A percentile compares a stretch with the other conserved stretches of the same genome.
These are phyloP conservation scores for Actinomortierella wolfii DNA, from an alignment of 371 early-diverging fungal genomes.

Conservation along the genomic window DNA sequence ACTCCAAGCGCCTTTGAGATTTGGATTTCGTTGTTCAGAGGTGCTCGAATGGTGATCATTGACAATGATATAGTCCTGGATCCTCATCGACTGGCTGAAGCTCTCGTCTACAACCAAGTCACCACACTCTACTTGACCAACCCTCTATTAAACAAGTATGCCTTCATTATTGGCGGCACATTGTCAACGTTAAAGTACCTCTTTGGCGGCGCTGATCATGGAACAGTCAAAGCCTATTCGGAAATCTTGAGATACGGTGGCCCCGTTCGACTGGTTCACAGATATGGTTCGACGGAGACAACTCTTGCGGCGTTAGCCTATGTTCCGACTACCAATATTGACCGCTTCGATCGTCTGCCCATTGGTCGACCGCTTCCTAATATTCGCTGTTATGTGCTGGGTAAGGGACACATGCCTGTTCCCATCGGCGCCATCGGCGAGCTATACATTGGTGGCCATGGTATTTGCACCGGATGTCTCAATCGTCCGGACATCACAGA, in stretches of 20 bases:
- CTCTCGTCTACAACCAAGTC: conserved; percentile 1
- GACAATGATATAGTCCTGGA: conserved; percentile 1
- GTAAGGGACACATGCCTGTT: neutral
- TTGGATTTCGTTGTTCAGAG: conserved; percentile 1
- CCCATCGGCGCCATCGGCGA: conserved; percentile 23
- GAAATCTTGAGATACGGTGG: neutral
- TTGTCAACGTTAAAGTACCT: conserved; percentile 5
- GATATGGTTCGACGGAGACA: conserved; percentile 17
- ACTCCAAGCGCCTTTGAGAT: conserved; percentile 8
- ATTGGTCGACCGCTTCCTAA: conserved; percentile 13
- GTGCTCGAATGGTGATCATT: conserved; percentile 4
- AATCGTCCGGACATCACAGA: conserved; percentile 24
- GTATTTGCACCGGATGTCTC: conserved; percentile 25
- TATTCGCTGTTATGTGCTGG: conserved; percentile 11
- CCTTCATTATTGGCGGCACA: neutral
- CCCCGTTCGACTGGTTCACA: conserved; percentile 9
- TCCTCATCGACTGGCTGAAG: conserved; percentile 1
- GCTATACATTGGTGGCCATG: conserved; percentile 23
- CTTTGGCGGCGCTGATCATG: neutral
- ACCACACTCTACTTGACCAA: neutral
- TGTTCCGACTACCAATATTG: neutral
- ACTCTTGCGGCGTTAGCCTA: neutral
- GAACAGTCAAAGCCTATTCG: neutral
- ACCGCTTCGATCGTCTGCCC: neutral
- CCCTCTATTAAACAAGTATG: conserved; percentile 3